These are phyloP conservation scores for Toxicodendron radicans DNA, from an alignment of 345 rosid species.

Conservation along the genomic window DNA sequence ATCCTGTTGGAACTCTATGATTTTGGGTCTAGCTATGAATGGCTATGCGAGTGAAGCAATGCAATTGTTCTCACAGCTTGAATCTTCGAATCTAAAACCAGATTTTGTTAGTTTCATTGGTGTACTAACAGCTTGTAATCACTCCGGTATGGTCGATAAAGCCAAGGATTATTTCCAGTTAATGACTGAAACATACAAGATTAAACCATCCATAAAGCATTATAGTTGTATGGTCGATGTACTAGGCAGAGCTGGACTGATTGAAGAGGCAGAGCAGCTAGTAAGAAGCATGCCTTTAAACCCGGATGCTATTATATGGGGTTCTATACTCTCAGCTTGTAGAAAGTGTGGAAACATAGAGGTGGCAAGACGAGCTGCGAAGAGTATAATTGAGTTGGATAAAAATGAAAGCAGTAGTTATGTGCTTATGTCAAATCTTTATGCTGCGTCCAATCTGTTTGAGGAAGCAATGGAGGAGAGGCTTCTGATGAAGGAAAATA, in stretches of 20 bases:
- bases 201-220: conserved; percentile 68
- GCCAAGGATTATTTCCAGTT: conserved; percentile 49
- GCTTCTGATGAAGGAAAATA: conserved; percentile 50
- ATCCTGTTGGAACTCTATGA: conserved; percentile 85
- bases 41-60: conserved; percentile 56
- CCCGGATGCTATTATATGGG: conserved; percentile 68
- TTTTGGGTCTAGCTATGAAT: conserved; percentile 71
- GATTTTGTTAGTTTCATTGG: conserved; percentile 61
- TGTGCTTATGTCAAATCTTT: conserved; percentile 70
- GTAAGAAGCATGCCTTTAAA: conserved; percentile 50
- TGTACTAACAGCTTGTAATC: conserved; percentile 76
- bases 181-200: conserved; percentile 54
- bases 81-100: conserved; percentile 48
- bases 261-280: conserved; percentile 66
- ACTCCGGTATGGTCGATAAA: conserved; percentile 50
- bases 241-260: conserved; percentile 55
- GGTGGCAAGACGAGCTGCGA: conserved; percentile 59
- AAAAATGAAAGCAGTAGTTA: conserved; percentile 58
- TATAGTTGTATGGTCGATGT: conserved; percentile 68
- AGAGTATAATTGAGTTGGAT: conserved; percentile 44
- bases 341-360: conserved; percentile 50
- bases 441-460: conserved; percentile 48
- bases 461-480: conserved; percentile 63
- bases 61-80: conserved; percentile 49
- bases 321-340: conserved; percentile 62